phyloP scores from a whole-genome alignment of 2,329 filamentous ascomycete genomes.

The Ophiosphaerella narmari region DNA sequence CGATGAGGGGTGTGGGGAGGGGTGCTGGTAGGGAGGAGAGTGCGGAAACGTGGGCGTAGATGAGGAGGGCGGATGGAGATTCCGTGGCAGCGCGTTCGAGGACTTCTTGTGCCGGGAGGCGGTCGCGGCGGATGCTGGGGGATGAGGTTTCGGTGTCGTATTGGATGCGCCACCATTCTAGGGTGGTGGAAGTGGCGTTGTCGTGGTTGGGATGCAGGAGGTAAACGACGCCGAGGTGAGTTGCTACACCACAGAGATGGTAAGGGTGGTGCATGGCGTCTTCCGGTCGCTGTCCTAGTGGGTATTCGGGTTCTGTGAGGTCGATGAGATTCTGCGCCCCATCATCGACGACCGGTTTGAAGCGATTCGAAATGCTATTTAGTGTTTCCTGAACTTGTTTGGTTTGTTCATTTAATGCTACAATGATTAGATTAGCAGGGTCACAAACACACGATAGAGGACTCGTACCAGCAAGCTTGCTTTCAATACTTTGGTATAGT shows the following conservation, averaged over 20 bases:
- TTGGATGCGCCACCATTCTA: slow-evolving; percentile 45
- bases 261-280: slow-evolving; percentile 51
- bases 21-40: slow-evolving; percentile 19
- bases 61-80: slow-evolving; percentile 57
- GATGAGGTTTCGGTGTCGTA: slow-evolving; percentile 34
- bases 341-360: slow-evolving; percentile 52
- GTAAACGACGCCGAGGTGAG: slow-evolving; percentile 62
- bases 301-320: slow-evolving; percentile 27
- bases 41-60: slow-evolving; percentile 61
- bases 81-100: slow-evolving; percentile 59
- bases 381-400: slow-evolving; percentile 49
- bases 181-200: slow-evolving; percentile 19
- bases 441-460: no score
- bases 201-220: slow-evolving; percentile 50
- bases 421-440: slow-evolving; percentile 8
- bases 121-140: slow-evolving; percentile 34
- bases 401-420: slow-evolving; percentile 52
- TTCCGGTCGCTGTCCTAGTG: slow-evolving; percentile 23
- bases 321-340: slow-evolving; percentile 23
- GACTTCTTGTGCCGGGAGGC: slow-evolving; percentile 58
- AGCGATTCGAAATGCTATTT: slow-evolving; percentile 50
- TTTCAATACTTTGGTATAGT: slow-evolving; percentile 38
- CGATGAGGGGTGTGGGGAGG: slow-evolving; percentile 31
- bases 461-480: slow-evolving; percentile 35
- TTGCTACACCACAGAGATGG: slow-evolving; percentile 62